Conservation (phyloP, 2,329 filamentous ascomycete genomes). For the Fusarium chlamydosporum region DNA sequence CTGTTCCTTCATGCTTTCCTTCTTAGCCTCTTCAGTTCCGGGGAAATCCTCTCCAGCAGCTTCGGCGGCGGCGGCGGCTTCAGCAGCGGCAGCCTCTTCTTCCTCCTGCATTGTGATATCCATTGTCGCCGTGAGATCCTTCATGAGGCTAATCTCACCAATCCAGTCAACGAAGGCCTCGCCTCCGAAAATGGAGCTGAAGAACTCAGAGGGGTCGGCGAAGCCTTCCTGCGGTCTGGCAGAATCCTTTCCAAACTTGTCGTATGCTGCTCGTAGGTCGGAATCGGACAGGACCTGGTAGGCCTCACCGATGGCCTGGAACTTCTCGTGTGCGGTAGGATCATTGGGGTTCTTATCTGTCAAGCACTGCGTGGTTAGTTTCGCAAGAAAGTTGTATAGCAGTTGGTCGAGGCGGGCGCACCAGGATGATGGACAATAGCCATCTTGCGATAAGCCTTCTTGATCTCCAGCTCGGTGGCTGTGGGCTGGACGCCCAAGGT, state of each 20-base stretch:
- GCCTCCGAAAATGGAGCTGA: conserved; percentile 97
- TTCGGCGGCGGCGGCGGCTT: conserved; percentile 61
- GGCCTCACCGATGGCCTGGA: conserved; percentile 85
- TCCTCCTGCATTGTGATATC: conserved; percentile 93
- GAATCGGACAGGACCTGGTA: conserved; percentile 88
- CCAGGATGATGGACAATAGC: conserved; percentile 94
- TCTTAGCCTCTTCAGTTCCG: conserved; percentile 69
- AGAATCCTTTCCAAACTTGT: conserved; percentile 96
- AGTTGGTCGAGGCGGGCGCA: conserved; percentile 55
- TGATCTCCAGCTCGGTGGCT: conserved; percentile 92
- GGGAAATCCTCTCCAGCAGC: conserved; percentile 68
- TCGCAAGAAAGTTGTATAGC: neutral
- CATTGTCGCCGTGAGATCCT: conserved; percentile 97
- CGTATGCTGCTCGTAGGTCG: conserved; percentile 90
- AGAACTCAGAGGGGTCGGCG: conserved; percentile 96
- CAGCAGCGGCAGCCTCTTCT: conserved; percentile 70
- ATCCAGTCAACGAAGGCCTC: conserved; percentile 97
- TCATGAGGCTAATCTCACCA: conserved; percentile 98
- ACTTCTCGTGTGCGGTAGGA: conserved; percentile 91
- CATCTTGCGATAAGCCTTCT: conserved; percentile 95
- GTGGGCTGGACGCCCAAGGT: conserved; percentile 85
- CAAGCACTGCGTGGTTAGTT: conserved; percentile 33
- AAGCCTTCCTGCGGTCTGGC: conserved; percentile 93
- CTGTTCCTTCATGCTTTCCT: conserved; percentile 66
- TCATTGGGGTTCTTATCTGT: conserved; percentile 98